These are phyloP conservation scores for Dipteronia dyeriana DNA, from an alignment of 345 rosid genomes.

Conservation along the genomic window DNA sequence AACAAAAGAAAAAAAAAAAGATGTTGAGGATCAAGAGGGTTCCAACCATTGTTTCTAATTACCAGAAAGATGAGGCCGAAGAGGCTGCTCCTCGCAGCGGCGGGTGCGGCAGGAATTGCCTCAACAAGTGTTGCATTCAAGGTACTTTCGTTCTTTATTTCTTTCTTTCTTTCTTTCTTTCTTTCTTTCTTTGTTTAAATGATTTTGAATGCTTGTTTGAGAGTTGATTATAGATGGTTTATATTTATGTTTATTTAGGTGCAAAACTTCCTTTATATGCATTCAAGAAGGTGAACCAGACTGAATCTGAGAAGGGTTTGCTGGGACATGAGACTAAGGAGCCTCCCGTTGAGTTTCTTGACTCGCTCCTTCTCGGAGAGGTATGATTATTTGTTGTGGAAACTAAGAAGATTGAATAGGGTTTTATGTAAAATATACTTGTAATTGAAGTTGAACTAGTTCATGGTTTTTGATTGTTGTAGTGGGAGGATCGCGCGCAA, in stretches of 20 bases:
- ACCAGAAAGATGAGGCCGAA: conserved; percentile 72
- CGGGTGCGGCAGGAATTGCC: conserved; percentile 86
- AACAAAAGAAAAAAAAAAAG: conserved; percentile 28
- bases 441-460: conserved; percentile 8
- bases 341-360: conserved; percentile 67
- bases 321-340: conserved; percentile 32
- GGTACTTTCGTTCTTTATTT: conserved; percentile 52
- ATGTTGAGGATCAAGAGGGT: conserved; percentile 87
- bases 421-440: neutral
- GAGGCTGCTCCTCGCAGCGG: conserved; percentile 51
- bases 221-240: neutral
- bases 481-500: conserved; percentile 97
- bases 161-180: neutral
- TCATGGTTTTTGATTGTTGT: conserved; percentile 26
- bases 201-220: neutral
- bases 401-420: neutral
- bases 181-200: neutral
- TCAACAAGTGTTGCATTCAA: conserved; percentile 66
- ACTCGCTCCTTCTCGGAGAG: conserved; percentile 80
- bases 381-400: conserved; percentile 37
- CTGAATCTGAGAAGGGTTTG: conserved; percentile 27
- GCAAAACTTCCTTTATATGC: conserved; percentile 78
- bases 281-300: conserved; percentile 50
- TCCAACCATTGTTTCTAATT: conserved; percentile 82
- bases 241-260: conserved; percentile 36